Base-by-base conservation (phyloP, 441 rosid genomes). In the Sinapis alba region DNA sequence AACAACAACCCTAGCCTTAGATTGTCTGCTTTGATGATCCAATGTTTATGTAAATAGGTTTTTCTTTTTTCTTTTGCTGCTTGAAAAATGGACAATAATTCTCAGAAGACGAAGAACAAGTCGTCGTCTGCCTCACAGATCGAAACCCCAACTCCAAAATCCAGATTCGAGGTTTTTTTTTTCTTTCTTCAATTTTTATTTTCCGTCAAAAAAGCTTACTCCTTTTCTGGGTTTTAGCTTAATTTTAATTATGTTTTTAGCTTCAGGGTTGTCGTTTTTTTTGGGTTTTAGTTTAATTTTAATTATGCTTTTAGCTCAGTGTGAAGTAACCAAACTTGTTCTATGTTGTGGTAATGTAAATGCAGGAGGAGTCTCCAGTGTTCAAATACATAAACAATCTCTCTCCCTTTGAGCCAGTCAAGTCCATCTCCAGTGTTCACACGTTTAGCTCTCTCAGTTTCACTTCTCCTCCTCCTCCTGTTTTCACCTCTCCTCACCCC, bases 281-380 rank as follows among this genome's bases (percentile, higher is more conserved):
- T 60, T n/a, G n/a, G n/a, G n/a, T n/a, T n/a, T n/a, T n/a, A n/a
- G n/a, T n/a, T n/a, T n/a, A n/a, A n/a, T n/a, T n/a, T n/a, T n/a
- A n/a, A n/a, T n/a, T n/a, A n/a, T n/a, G n/a, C n/a, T n/a, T n/a
- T n/a, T n/a, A n/a, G n/a, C n/a, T n/a, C n/a, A n/a, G n/a, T n/a
- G n/a, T n/a, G n/a, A n/a, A n/a, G n/a, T n/a, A n/a, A n/a, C n/a
- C n/a, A n/a, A n/a, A n/a, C n/a, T n/a, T n/a, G n/a, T n/a, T n/a
- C n/a, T n/a, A n/a, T n/a, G n/a, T 1, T 6, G 13, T 0, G 18
- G 23, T 30, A 6, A 34, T 85, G 86, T 90, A 93, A n/a, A n/a
- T n/a, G n/a, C n/a, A n/a, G n/a, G n/a, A n/a, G 99, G 99, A 96
- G 75, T 96, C 99, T 32, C 99, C 99, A 0, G 87, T 96, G 73